These are phyloP conservation scores for Cutaneotrichosporon cavernicola DNA, from an alignment of 1,284 basidiomycete genomes.

Conservation along the genomic window DNA sequence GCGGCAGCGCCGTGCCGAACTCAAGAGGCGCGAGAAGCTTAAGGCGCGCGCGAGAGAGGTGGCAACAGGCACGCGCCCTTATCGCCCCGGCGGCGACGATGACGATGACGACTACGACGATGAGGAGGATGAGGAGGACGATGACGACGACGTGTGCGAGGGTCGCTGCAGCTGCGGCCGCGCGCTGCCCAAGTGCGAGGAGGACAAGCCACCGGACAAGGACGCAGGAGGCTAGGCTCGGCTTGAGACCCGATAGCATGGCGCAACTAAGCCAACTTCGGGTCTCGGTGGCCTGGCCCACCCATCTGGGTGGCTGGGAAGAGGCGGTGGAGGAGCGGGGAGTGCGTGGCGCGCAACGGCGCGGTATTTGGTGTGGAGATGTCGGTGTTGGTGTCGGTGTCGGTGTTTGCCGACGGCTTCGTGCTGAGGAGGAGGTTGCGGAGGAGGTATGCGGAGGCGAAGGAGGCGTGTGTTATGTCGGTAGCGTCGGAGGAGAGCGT, in stretches of 20 bases:
- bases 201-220: constrained; percentile 9
- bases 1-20: constrained; percentile 71
- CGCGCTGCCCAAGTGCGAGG: constrained; percentile 12
- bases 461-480: not conserved
- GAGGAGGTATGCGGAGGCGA: not conserved
- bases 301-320: not conserved
- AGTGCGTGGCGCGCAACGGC: constrained; percentile 10
- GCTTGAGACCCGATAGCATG: constrained; percentile 1
- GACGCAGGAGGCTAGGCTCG: not conserved
- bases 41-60: constrained; percentile 66
- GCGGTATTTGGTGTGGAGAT: not conserved
- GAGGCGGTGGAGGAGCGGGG: constrained; percentile 10
- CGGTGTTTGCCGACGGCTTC: not conserved
- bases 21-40: constrained; percentile 69
- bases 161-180: constrained; percentile 21
- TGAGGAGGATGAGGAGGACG: constrained; percentile 21
- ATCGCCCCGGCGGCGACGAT: constrained; percentile 11
- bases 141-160: constrained; percentile 14
- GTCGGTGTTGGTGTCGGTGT: not conserved
- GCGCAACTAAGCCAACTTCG: not conserved
- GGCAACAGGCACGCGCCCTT: constrained; percentile 39
- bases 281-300: not conserved
- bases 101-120: constrained; percentile 18
- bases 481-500: not conserved
- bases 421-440: not conserved